Conservation (phyloP, 2,329 filamentous ascomycete species). For the Cytospora piceae region DNA sequence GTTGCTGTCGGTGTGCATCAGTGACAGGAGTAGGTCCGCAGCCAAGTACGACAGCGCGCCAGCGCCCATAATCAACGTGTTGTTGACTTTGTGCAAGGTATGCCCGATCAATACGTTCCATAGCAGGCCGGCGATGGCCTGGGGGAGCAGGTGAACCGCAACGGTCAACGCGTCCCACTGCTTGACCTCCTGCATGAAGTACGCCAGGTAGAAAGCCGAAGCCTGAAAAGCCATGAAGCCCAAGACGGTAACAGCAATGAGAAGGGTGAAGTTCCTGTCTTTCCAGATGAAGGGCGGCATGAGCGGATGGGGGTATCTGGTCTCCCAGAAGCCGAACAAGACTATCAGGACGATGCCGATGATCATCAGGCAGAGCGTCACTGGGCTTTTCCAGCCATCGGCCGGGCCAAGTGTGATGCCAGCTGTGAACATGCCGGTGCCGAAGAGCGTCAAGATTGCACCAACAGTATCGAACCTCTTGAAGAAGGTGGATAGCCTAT, state of each 20-base stretch:
- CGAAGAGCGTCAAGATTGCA: slow-evolving; percentile 62
- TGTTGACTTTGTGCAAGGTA: slow-evolving; percentile 66
- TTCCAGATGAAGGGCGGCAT: slow-evolving; percentile 60
- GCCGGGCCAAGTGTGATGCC: slow-evolving; percentile 61
- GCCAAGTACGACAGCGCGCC: slow-evolving; percentile 46
- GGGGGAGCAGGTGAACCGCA: slow-evolving; percentile 67
- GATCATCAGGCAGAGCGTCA: slow-evolving; percentile 65
- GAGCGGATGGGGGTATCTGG: slow-evolving; percentile 51
- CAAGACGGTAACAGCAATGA: slow-evolving; percentile 56
- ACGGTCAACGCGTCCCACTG: slow-evolving; percentile 58
- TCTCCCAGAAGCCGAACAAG: slow-evolving; percentile 66
- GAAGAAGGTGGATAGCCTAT: slow-evolving; percentile 46
- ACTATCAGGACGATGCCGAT: slow-evolving; percentile 60
- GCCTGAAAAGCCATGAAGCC: slow-evolving; percentile 67
- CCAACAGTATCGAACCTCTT: slow-evolving; percentile 65
- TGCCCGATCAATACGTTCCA: slow-evolving; percentile 67
- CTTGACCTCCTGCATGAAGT: slow-evolving; percentile 66
- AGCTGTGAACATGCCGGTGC: slow-evolving; percentile 67
- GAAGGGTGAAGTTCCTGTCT: slow-evolving; percentile 67
- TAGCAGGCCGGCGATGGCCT: slow-evolving; percentile 64
- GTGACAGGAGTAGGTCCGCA: slow-evolving; percentile 55
- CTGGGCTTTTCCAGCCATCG: slow-evolving; percentile 64
- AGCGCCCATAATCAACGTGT: slow-evolving; percentile 61
- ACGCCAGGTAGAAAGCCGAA: slow-evolving; percentile 64
- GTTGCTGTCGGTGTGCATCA: slow-evolving; percentile 56